Conservation (phyloP, 1,284 basidiomycete genomes). For the Ceratobasidium sp. region DNA sequence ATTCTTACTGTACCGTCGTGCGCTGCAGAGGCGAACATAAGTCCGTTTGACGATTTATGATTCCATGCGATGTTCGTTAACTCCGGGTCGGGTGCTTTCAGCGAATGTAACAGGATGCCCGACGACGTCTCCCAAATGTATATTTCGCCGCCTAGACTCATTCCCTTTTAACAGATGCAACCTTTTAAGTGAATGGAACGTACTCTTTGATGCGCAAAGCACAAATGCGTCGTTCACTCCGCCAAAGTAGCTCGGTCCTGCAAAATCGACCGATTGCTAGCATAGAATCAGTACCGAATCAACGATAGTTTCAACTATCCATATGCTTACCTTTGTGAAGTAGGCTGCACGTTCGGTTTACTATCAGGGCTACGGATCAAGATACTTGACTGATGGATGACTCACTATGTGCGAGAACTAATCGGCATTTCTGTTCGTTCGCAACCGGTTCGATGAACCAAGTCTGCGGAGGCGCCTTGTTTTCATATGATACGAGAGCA, state of each 20-base stretch:
- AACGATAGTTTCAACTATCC: no score
- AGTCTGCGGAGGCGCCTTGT: slow-evolving; percentile 82
- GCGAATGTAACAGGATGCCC: slow-evolving; percentile 37
- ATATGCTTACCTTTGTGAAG: slow-evolving; percentile 4
- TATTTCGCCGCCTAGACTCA: slow-evolving; percentile 30
- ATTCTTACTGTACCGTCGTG: slow-evolving; percentile 40
- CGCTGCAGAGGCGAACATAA: slow-evolving; percentile 43
- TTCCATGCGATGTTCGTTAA: slow-evolving; percentile 43
- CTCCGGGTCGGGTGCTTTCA: slow-evolving; percentile 39
- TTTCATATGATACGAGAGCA: slow-evolving; percentile 79
- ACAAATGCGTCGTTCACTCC: slow-evolving; percentile 39
- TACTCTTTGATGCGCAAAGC: slow-evolving; percentile 39
- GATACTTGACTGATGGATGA: neutral
- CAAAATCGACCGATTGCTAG: slow-evolving; percentile 36
- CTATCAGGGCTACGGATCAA: neutral
- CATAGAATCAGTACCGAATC: no score
- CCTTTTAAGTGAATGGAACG: neutral
- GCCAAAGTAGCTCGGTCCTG: slow-evolving; percentile 42
- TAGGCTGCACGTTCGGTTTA: neutral
- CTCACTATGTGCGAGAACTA: slow-evolving; percentile 37
- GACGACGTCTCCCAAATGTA: slow-evolving; percentile 42
- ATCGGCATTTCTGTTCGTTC: slow-evolving; percentile 49
- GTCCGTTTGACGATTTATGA: slow-evolving; percentile 40
- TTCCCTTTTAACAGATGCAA: neutral
- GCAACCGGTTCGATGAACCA: slow-evolving; percentile 80